Conservation (phyloP, 2,329 filamentous ascomycete species). For the Aspergillus niger region DNA sequence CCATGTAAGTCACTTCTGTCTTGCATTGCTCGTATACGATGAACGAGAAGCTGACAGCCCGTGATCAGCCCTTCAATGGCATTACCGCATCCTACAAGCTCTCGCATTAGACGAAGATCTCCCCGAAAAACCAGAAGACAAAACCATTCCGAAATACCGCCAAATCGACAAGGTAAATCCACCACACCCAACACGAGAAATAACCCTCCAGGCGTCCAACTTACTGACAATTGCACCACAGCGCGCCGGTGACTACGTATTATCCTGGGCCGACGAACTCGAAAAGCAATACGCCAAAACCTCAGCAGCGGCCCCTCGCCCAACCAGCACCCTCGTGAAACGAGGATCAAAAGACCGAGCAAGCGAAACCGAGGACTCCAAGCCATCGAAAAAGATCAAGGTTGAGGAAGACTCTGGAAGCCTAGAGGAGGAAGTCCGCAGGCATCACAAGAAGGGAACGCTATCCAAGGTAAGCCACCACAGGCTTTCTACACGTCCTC, state of each 20-base stretch:
- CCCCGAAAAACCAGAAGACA: conserved; percentile 72
- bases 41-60: conserved; percentile 3
- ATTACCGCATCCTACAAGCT: conserved; percentile 90
- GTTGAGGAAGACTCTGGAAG: conserved; percentile 31
- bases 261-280: conserved; percentile 73
- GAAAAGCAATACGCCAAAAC: conserved; percentile 58
- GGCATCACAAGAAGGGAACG: conserved; percentile 45
- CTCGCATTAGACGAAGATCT: conserved; percentile 90
- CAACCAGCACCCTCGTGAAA: conserved; percentile 53
- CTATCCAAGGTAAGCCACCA: conserved; percentile 40
- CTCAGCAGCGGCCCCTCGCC: conserved; percentile 35
- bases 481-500: background rate
- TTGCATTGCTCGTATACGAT: background rate
- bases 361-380: conserved; percentile 27
- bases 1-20: conserved; percentile 51
- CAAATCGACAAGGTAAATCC: conserved; percentile 74
- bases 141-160: conserved; percentile 78
- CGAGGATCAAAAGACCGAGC: conserved; percentile 38
- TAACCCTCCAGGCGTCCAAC: background rate
- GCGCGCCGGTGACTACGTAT: conserved; percentile 75
- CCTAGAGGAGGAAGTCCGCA: conserved; percentile 43
- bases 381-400: conserved; percentile 52
- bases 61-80: conserved; percentile 78
- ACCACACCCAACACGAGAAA: background rate
- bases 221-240: conserved; percentile 23